Conservation (phyloP, 2,329 filamentous ascomycete species). For the Aspergillus puulaauensis region DNA sequence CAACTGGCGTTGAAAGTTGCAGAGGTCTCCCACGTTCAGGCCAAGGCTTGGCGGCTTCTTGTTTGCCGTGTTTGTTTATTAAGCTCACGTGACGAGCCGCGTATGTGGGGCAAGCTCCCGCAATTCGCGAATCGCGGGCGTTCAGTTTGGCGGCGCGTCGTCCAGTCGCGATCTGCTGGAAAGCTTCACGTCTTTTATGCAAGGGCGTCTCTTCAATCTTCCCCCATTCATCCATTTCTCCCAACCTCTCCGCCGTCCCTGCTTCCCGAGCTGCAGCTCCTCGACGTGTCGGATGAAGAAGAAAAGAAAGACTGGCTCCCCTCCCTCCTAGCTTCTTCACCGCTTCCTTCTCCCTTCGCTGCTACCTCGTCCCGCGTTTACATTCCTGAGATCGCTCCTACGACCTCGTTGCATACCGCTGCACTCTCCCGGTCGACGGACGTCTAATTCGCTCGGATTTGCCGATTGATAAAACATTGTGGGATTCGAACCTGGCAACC, state of each 20-base stretch:
- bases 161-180: constrained; percentile 29
- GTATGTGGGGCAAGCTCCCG: too few relatives aligned
- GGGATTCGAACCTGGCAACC: constrained; percentile 4
- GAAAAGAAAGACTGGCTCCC: constrained; percentile 12
- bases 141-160: constrained; percentile 41
- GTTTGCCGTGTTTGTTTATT: constrained; percentile 28
- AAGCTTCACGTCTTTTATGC: constrained; percentile 30
- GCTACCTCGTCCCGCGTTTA: constrained; percentile 19
- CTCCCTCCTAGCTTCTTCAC: constrained; percentile 16
- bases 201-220: constrained; percentile 29
- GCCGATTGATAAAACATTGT: constrained; percentile 16
- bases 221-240: constrained; percentile 15
- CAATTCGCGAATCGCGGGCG: constrained; percentile 29
- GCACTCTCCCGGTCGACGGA: constrained; percentile 35
- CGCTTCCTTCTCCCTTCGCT: constrained; percentile 15
- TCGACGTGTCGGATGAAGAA: constrained; percentile 9
- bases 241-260: constrained; percentile 17
- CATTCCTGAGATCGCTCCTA: constrained; percentile 30
- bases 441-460: constrained; percentile 16
- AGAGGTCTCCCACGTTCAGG: neutral
- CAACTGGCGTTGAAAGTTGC: neutral
- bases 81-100: too few relatives aligned
- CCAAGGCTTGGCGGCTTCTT: constrained; percentile 16
- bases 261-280: constrained; percentile 19
- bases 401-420: constrained; percentile 26